Evolutionary conservation across 441 rosid species (phyloP).

Genomic region (Pelargonium australe): DNA sequence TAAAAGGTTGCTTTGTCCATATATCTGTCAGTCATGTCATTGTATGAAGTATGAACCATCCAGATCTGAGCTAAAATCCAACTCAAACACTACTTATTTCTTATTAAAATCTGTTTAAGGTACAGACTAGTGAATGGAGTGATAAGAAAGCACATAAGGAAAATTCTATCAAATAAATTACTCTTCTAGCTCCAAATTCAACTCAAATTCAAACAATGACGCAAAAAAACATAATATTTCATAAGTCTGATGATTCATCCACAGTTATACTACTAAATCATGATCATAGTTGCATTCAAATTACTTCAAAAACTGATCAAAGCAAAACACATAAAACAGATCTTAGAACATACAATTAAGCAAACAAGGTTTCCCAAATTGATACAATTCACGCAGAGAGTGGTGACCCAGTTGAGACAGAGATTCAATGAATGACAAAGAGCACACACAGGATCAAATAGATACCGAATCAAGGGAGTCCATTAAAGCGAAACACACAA

Average conservation of each 20-base stretch:
- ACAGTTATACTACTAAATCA: not conserved
- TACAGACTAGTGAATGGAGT: not conserved
- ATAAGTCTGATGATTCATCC: not conserved
- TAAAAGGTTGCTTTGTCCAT: too few species aligned
- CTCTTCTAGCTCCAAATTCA: not conserved
- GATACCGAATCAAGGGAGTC: not conserved
- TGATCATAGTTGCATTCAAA: too few species aligned
- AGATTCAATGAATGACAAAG: too few species aligned
- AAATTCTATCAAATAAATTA: too few species aligned
- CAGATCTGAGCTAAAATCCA: not conserved
- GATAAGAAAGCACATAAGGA: too few species aligned
- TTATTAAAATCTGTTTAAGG: not conserved
- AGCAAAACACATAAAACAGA: not conserved
- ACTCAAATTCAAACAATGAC: not conserved
- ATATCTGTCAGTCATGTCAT: not conserved
- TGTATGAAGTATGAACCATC: not conserved
- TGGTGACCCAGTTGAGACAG: not conserved
- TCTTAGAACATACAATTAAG: not conserved
- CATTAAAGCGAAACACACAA: not conserved
- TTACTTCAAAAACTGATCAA: not conserved
- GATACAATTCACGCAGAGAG: not conserved
- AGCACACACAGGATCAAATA: not conserved
- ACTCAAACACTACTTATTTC: not conserved
- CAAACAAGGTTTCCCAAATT: not conserved
- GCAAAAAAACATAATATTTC: not conserved